A percentile compares a stretch with the other conserved stretches of the same genome.
Conservation (phyloP, 768 basidiomycete species). For the Russula compacta region DNA sequence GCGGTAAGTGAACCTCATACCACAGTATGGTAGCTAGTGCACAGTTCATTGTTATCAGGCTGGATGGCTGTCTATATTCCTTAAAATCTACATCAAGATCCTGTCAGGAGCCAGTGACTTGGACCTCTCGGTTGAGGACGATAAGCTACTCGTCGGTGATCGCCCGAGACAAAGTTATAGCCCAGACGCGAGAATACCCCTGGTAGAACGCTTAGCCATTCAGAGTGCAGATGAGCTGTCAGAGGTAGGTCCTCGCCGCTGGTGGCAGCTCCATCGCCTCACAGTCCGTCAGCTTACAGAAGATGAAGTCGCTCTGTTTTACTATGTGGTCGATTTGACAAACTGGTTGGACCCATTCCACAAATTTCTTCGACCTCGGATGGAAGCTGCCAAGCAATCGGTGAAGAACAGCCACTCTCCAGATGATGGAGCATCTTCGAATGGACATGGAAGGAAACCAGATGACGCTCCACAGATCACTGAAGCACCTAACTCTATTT, state of each 20-base stretch:
- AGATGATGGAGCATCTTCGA: conserved; percentile 50
- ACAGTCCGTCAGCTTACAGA: conserved; percentile 45
- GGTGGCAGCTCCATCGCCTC: conserved; percentile 3
- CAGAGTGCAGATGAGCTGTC: conserved; percentile 42
- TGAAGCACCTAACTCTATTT: conserved; percentile 47
- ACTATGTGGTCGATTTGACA: conserved; percentile 53
- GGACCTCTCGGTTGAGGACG: conserved; percentile 64
- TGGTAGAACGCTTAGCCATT: conserved; percentile 49
- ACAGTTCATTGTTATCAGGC: background rate
- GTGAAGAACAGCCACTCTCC: conserved; percentile 60
- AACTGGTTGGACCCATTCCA: conserved; percentile 77
- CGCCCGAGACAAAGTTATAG: conserved; percentile 56
- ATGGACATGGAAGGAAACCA: conserved; percentile 53
- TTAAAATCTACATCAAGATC: conserved; percentile 69
- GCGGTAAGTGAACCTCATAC: conserved; percentile 38
- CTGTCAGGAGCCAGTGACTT: conserved; percentile 74
- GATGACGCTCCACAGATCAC: conserved; percentile 60
- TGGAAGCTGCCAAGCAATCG: conserved; percentile 67
- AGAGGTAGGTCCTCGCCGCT: conserved; percentile 35
- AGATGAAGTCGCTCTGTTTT: conserved; percentile 49
- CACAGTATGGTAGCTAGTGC: background rate
- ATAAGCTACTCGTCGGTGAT: conserved; percentile 74
- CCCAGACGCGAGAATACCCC: conserved; percentile 39
- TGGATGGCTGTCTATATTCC: conserved; percentile 60
- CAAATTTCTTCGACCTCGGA: conserved; percentile 62